A percentile compares a stretch with the other conserved stretches of the same genome.
These are phyloP conservation scores for Striga asiatica DNA, from an alignment of 257 asterid species.

Conservation along the genomic window DNA sequence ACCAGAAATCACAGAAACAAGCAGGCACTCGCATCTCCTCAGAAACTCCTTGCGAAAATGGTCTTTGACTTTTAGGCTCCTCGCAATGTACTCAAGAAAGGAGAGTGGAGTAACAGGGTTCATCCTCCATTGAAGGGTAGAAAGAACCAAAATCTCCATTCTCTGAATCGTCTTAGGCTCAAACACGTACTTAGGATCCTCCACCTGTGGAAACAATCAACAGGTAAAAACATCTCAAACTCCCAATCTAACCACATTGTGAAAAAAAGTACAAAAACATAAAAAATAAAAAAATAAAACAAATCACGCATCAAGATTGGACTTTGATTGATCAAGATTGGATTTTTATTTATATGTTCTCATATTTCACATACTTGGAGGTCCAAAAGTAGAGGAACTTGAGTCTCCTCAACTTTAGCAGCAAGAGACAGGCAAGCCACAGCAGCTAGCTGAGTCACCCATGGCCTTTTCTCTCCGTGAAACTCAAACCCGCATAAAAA, in stretches of 20 bases:
- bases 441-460: conserved; percentile 47
- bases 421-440: conserved; percentile 51
- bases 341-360: neutral
- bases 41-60: conserved; percentile 24
- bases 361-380: conserved; percentile 35
- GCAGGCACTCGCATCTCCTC: conserved; percentile 43
- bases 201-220: conserved; percentile 31
- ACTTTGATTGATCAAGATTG: neutral
- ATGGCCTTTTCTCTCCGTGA: conserved; percentile 30
- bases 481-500: conserved; percentile 18
- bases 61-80: conserved; percentile 21
- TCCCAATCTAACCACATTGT: neutral
- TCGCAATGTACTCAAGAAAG: conserved; percentile 40
- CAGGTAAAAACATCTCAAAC: neutral
- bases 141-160: conserved; percentile 56
- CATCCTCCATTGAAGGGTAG: conserved; percentile 58
- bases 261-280: too few species aligned
- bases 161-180: conserved; percentile 53
- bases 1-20: conserved; percentile 44
- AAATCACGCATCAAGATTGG: neutral
- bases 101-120: conserved; percentile 54
- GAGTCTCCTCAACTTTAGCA: conserved; percentile 50
- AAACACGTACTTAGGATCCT: conserved; percentile 35
- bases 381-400: conserved; percentile 45
- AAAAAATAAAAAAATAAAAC: neutral